These are phyloP conservation scores for Calonectria hongkongensis DNA, from an alignment of 2,329 filamentous ascomycete genomes.

Conservation along the genomic window DNA sequence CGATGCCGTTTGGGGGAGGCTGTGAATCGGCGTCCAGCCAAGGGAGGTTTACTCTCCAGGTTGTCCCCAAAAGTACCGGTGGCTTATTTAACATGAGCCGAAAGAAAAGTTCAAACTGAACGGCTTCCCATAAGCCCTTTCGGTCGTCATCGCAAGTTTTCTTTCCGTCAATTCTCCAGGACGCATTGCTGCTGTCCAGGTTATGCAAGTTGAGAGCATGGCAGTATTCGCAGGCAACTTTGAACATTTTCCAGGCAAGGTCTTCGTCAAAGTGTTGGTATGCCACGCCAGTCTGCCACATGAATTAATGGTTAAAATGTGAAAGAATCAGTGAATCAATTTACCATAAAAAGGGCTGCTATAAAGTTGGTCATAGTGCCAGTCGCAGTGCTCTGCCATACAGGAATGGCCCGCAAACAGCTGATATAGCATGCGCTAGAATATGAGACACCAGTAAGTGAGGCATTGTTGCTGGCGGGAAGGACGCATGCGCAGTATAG, in stretches of 20 bases:
- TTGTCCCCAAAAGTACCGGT: neutral
- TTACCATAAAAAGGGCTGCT: constrained; percentile 10
- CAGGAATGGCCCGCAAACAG: constrained; percentile 5
- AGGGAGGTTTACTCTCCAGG: constrained; percentile 15
- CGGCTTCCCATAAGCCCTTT: constrained; percentile 6
- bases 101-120: constrained; percentile 7
- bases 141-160: neutral
- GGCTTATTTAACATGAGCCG: constrained; percentile 17
- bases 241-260: constrained; percentile 26
- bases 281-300: constrained; percentile 1
- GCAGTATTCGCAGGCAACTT: constrained; percentile 18
- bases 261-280: constrained; percentile 24
- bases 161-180: neutral
- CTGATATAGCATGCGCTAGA: neutral
- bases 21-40: constrained; percentile 12
- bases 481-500: neutral
- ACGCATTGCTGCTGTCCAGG: neutral
- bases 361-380: constrained; percentile 6
- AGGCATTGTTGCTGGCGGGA: constrained; percentile 1
- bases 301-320: neutral
- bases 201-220: constrained; percentile 26
- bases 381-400: constrained; percentile 19
- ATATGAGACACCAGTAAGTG: neutral
- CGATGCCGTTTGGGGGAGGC: neutral
- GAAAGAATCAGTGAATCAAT: neutral